Conservation (phyloP, 192 early-diverging fungal species). For the Podochytrium sp. region DNA sequence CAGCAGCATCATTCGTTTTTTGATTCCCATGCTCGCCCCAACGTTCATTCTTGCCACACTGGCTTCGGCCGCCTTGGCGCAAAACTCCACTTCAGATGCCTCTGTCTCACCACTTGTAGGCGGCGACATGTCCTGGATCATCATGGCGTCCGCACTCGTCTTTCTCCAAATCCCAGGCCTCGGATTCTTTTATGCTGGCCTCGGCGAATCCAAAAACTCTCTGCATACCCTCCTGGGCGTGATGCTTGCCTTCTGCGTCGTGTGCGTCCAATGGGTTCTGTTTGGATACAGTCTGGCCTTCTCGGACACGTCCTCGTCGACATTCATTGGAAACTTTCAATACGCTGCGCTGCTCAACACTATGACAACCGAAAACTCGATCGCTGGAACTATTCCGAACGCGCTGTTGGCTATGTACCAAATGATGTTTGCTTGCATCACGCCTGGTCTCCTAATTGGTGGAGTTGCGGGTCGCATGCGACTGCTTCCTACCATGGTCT, state of each 20-base stretch:
- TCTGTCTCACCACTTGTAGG: not conserved
- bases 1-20: too few relatives aligned
- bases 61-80: not conserved
- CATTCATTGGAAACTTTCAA: conserved; percentile 31
- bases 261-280: conserved; percentile 76
- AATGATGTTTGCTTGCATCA: conserved; percentile 88
- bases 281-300: conserved; percentile 84
- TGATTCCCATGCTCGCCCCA: too few relatives aligned
- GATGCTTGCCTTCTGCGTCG: conserved; percentile 75
- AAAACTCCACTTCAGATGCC: not conserved
- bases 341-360: conserved; percentile 23
- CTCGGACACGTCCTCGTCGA: conserved; percentile 58
- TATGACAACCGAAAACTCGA: conserved; percentile 45
- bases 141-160: conserved; percentile 62
- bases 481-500: conserved; percentile 80
- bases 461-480: conserved; percentile 87
- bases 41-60: too few relatives aligned
- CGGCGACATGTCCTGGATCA: not conserved
- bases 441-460: conserved; percentile 85
- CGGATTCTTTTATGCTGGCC: conserved; percentile 88
- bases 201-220: conserved; percentile 84
- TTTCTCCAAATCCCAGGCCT: conserved; percentile 88
- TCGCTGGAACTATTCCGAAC: conserved; percentile 64
- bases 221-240: conserved; percentile 79
- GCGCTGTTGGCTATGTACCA: conserved; percentile 76